Conservation (phyloP, 208 protist genomes). For the Trypanosoma boissoni region DNA sequence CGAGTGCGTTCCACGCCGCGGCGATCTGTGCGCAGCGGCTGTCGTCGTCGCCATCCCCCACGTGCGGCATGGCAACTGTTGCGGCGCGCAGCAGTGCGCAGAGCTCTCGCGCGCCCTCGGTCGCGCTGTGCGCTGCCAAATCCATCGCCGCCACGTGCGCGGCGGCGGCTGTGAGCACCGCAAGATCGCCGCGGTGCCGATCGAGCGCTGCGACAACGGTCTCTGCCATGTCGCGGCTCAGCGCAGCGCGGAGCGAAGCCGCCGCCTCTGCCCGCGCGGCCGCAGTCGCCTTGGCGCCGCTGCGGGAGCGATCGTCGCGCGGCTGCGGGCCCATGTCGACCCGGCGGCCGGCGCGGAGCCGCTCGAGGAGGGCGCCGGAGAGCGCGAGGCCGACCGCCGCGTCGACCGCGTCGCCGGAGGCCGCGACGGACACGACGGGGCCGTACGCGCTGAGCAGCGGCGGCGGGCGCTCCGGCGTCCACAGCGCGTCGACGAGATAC, state of each 20-base stretch:
- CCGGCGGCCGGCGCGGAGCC: conserved; percentile 30
- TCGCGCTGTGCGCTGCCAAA: conserved; percentile 3
- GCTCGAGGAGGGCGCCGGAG: conserved; percentile 55
- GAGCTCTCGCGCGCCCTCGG: conserved; percentile 37
- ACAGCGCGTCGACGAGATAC: conserved; percentile 88
- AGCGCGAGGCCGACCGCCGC: conserved; percentile 51
- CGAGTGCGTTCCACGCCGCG: conserved; percentile 67
- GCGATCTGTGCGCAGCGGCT: conserved; percentile 34
- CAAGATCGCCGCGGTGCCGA: background rate
- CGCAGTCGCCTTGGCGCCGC: conserved; percentile 1
- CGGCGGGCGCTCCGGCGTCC: conserved; percentile 46
- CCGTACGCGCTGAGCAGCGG: conserved; percentile 56
- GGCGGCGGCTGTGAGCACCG: background rate
- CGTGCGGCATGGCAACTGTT: conserved; percentile 18
- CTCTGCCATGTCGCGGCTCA: background rate
- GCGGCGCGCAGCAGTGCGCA: conserved; percentile 48
- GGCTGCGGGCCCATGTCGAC: conserved; percentile 29
- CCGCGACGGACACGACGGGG: conserved; percentile 40
- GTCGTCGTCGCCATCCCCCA: conserved; percentile 17
- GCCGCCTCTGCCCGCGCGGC: conserved; percentile 2
- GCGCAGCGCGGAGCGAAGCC: background rate
- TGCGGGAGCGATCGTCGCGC: conserved; percentile 31
- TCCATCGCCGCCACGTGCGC: background rate
- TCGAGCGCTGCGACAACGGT: background rate
- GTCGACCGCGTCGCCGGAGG: conserved; percentile 40